A percentile compares a stretch with the other conserved stretches of the same genome.
These are phyloP conservation scores for Coniochaeta hoffmannii DNA, from an alignment of 2,329 filamentous ascomycete species.

Conservation along the genomic window DNA sequence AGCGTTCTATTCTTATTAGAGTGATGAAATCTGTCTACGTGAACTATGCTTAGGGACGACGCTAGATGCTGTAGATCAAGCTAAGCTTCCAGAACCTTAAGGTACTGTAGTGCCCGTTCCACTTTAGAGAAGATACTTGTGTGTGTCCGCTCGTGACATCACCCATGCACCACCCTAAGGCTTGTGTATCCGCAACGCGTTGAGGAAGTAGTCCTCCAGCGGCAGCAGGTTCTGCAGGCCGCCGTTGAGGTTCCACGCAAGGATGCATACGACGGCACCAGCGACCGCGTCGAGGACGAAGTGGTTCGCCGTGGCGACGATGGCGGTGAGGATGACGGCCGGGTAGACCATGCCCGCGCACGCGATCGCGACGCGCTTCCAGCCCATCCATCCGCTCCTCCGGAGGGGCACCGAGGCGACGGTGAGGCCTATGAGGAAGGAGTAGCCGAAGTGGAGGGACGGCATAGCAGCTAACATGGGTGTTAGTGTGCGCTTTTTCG, in stretches of 20 bases:
- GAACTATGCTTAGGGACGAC: too few relatives aligned
- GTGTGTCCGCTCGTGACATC: too few relatives aligned
- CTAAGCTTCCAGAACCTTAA: too few relatives aligned
- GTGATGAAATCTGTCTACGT: too few relatives aligned
- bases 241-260: conserved; percentile 53
- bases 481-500: conserved; percentile 8
- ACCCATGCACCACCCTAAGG: too few relatives aligned
- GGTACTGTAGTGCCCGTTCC: too few relatives aligned
- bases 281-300: conserved; percentile 66
- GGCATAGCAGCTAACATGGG: conserved; percentile 59
- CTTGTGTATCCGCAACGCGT: conserved; percentile 57
- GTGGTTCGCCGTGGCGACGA: conserved; percentile 66
- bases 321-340: conserved; percentile 55
- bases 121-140: too few relatives aligned
- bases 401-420: conserved; percentile 58
- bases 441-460: conserved; percentile 69
- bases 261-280: conserved; percentile 54
- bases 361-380: conserved; percentile 38
- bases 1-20: too few relatives aligned
- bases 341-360: conserved; percentile 56
- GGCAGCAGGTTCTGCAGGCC: conserved; percentile 55
- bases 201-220: conserved; percentile 62
- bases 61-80: too few relatives aligned
- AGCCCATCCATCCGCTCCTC: conserved; percentile 41
- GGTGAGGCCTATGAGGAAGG: conserved; percentile 63